Evolutionary conservation across 2,329 filamentous ascomycete genomes (phyloP), one percentile per base, ranked within the genome.

Genomic region (Epicoccum sorghinum): DNA sequence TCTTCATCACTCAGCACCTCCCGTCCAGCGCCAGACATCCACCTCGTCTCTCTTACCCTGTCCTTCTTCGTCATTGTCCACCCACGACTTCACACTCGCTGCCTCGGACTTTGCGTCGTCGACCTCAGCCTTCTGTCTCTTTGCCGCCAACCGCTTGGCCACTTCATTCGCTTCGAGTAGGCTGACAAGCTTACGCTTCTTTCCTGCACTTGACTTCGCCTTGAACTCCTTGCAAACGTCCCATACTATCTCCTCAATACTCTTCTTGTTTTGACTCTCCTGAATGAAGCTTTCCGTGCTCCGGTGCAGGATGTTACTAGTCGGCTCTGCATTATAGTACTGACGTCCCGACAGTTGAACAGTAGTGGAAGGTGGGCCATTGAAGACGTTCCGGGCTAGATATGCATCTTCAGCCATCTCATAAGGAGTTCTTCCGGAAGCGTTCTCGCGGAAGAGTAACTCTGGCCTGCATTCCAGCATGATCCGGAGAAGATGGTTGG

Each of bases 391-490:
- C 3, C 66, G 64, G 7, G 75, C 72, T 2, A 83, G 75, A 55
- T 81, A 80, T 1, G 73, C 71, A 47, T 89, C 86, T 45, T 83
- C 77, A 0, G 87, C 85, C 43, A 90, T 75, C 63, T 95, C 90
- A 25, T 82, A 79, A 0, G 90, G 88, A 0, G 90, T 95, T 13
- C 84, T 82, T 1, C 91, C 91, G 0, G 89, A 89, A 0, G 89
- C 85, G 61, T 93, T 93, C 70, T 95, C 91, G 22, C 86, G 83
- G 61, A 84, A 81, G 0, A 91, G 75, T 1, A 92, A 78, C 24
- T 80, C 78, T 0, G 87, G 83, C 14, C 83, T 79, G 60, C 77
- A 77, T 8, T 82, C 75, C 9, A 92, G 73, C 45, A 77, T 69
- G 3, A 89, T 64, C 3, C 77, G 65, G 12, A 77, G 72, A 35